A percentile compares a stretch with the other conserved stretches of the same genome.
Conservation (phyloP, 805 yeast genomes). For the Teunomyces cretensis region DNA sequence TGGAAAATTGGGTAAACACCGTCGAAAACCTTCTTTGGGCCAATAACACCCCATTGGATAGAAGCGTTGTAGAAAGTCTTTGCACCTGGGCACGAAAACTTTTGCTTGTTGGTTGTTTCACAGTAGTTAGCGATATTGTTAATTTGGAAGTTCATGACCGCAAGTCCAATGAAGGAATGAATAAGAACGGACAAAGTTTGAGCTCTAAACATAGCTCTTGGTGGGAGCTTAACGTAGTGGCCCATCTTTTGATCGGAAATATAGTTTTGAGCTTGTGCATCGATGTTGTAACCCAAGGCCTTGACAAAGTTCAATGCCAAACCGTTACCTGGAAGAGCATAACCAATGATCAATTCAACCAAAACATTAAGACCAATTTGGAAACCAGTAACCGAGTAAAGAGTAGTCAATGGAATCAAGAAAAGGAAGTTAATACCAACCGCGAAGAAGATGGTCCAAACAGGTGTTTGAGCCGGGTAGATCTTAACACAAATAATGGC, state of each 20-base stretch:
- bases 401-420: constrained; percentile 31
- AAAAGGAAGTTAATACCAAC: constrained; percentile 33
- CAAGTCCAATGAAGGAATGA: constrained; percentile 23
- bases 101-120: constrained; percentile 18
- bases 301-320: constrained; percentile 49
- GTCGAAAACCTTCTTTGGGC: constrained; percentile 30
- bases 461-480: constrained; percentile 36
- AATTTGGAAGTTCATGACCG: constrained; percentile 21
- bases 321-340: constrained; percentile 39
- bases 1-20: constrained; percentile 34
- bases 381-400: constrained; percentile 32
- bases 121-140: constrained; percentile 19
- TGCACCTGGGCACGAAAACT: constrained; percentile 31
- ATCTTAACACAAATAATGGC: constrained; percentile 31
- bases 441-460: constrained; percentile 38
- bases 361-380: constrained; percentile 35
- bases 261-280: constrained; percentile 56
- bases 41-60: constrained; percentile 62
- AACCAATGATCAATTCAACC: constrained; percentile 38
- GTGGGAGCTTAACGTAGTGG: constrained; percentile 67
- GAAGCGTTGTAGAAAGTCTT: constrained; percentile 52
- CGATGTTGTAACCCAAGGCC: constrained; percentile 57
- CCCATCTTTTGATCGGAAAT: constrained; percentile 60
- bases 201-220: constrained; percentile 53
- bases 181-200: constrained; percentile 27